Evolutionary conservation across 768 basidiomycete species (phyloP).

Genomic region (Trametes maxima): DNA sequence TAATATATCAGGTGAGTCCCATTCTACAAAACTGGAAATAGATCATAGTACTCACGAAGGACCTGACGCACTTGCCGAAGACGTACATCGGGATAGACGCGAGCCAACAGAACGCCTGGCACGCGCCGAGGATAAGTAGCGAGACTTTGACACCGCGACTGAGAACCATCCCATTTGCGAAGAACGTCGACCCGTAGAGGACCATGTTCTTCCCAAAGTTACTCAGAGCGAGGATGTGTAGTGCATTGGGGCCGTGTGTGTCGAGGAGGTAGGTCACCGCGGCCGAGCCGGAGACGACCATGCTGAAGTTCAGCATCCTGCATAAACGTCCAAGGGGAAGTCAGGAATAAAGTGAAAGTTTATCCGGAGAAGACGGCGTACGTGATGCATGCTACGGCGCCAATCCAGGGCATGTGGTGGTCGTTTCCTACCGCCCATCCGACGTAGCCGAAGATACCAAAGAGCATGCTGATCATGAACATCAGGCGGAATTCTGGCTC

Average conservation of each 20-base stretch:
- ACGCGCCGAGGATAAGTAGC: constrained; percentile 42
- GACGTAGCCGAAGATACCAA: constrained; percentile 48
- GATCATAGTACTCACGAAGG: constrained; percentile 38
- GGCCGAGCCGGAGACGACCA: constrained; percentile 45
- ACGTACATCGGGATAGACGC: constrained; percentile 48
- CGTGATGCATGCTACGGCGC: constrained; percentile 42
- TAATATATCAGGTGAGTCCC: neutral
- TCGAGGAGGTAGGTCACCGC: constrained; percentile 50
- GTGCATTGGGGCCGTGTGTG: constrained; percentile 43
- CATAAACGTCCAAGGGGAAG: neutral
- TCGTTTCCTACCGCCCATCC: constrained; percentile 49
- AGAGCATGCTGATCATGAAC: constrained; percentile 45
- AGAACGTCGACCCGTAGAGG: constrained; percentile 48
- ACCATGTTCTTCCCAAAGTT: constrained; percentile 50
- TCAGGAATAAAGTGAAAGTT: neutral
- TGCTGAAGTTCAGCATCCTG: constrained; percentile 48
- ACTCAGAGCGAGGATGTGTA: constrained; percentile 44
- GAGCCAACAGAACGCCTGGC: constrained; percentile 45
- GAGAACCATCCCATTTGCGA: constrained; percentile 45
- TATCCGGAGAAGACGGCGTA: constrained; percentile 1
- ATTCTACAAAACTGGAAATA: neutral
- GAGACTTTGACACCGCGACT: constrained; percentile 42
- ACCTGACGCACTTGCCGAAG: constrained; percentile 45
- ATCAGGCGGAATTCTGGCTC: constrained; percentile 50
- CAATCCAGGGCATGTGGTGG: constrained; percentile 48